Base-by-base conservation (phyloP, 1,284 basidiomycete species). In the Cutaneotrichosporon arboriforme region DNA sequence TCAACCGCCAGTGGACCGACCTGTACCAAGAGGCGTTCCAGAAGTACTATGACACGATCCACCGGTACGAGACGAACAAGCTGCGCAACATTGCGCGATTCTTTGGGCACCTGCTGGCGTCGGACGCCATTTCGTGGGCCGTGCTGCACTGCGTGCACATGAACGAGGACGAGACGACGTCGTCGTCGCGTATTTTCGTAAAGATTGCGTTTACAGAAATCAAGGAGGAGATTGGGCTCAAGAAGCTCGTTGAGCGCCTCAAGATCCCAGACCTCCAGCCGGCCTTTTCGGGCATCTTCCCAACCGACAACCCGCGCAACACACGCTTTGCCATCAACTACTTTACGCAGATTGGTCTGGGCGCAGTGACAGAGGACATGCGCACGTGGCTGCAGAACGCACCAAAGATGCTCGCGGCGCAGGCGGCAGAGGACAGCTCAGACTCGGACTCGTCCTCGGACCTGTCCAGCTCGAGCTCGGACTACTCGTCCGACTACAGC, bases 261-360 rank as follows among this genome's bases (percentile, higher is more conserved):
- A 85, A 84, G 72, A 88, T 92, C 57, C 83, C 85, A 4, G 88
- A 90, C 63, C 79, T 97, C 52, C 84, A 81, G 72, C 78, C 81
- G 26, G 84, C 83, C 8, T 90, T 87, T 73, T 79, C 77, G 41
- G 84, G 84, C 39, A 89, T 98, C 83, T 97, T 98, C 84, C 96
- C 94, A 0, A 84, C 85, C 76, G 92, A 97, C 73, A 86, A 94
- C 60, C 94, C 94, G 1, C 94, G 93, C 76, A 88, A 97, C 68
- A 97, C 94, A 0, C 82, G 94, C 41, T 98, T 98, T 77, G 83
- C 91, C 5, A 97, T 98, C 84, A 98, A 98, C 73, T 97, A 94
- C 77, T 91, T 91, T 68, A 98, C 94, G 2, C 90, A 88, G 69
- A 87, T 98, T 62, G 91, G 90, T 0, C 69, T 97, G 54, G 96